These are phyloP conservation scores for Phtheirospermum japonicum DNA, from an alignment of 257 asterid genomes.

Conservation along the genomic window DNA sequence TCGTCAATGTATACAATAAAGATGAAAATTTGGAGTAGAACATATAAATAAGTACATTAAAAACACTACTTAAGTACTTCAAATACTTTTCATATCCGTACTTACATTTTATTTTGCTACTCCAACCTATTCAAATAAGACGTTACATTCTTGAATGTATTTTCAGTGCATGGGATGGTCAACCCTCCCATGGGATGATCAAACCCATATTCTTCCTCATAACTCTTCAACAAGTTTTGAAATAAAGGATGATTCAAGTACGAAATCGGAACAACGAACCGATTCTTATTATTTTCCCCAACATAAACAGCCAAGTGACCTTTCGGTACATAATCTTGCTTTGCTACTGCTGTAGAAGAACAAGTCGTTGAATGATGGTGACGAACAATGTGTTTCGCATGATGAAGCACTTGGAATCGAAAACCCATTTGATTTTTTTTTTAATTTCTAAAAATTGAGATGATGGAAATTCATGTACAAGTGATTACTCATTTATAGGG, in stretches of 20 bases:
- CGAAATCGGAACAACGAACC: constrained; percentile 48
- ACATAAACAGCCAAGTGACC: constrained; percentile 52
- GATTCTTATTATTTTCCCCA: constrained; percentile 38
- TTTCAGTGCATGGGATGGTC: constrained; percentile 52
- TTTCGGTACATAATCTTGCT: constrained; percentile 40
- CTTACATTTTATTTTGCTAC: not conserved
- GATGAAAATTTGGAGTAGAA: not conserved
- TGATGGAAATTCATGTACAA: too few relatives aligned
- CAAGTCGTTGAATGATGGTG: too few relatives aligned
- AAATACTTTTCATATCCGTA: not conserved
- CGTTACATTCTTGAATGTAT: constrained; percentile 36
- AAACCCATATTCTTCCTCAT: constrained; percentile 53
- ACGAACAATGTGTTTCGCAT: too few relatives aligned
- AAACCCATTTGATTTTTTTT: too few relatives aligned
- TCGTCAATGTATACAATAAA: too few relatives aligned
- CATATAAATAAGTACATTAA: not conserved
- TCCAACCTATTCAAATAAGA: constrained; percentile 25
- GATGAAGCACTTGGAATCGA: too few relatives aligned
- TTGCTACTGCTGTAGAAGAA: constrained; percentile 2
- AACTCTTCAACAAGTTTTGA: constrained; percentile 40
- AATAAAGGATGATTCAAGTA: constrained; percentile 43
- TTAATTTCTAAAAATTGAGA: too few relatives aligned
- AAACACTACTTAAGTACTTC: too few relatives aligned
- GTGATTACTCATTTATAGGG: too few relatives aligned
- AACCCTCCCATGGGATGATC: constrained; percentile 61